phyloP scores from a whole-genome alignment of 768 basidiomycete species.

The Phylloporus arenicola region DNA sequence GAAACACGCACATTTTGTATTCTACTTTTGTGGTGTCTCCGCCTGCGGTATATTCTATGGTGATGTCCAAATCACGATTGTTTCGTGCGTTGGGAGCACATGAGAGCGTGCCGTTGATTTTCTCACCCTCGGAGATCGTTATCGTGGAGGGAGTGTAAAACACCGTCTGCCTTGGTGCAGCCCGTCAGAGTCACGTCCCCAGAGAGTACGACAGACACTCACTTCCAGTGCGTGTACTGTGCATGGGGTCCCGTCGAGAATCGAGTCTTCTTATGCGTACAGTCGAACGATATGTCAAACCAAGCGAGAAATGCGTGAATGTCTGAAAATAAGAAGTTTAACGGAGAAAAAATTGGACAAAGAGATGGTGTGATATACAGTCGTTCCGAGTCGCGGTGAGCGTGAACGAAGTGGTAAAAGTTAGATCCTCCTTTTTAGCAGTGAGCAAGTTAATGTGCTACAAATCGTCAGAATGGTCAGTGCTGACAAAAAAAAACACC shows the following conservation, averaged over 20 bases:
- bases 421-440: slow-evolving; percentile 91
- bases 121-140: slow-evolving; percentile 64
- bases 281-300: slow-evolving; percentile 96
- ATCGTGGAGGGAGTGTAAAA: slow-evolving; percentile 89
- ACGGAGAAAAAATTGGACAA: neutral
- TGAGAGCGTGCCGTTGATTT: slow-evolving; percentile 62
- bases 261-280: slow-evolving; percentile 90
- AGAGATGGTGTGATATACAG: slow-evolving; percentile 49
- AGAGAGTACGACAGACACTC: slow-evolving; percentile 25
- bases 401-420: slow-evolving; percentile 76
- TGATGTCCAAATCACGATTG: slow-evolving; percentile 92
- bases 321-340: slow-evolving; percentile 44
- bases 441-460: slow-evolving; percentile 88
- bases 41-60: slow-evolving; percentile 58
- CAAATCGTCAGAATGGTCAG: slow-evolving; percentile 2
- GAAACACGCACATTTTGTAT: slow-evolving; percentile 81
- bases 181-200: neutral
- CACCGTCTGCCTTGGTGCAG: slow-evolving; percentile 73
- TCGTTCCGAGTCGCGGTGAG: slow-evolving; percentile 84
- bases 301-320: slow-evolving; percentile 97
- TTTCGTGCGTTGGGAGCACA: slow-evolving; percentile 91
- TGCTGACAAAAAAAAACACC: slow-evolving; percentile 6
- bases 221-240: slow-evolving; percentile 97
- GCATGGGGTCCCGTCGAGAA: slow-evolving; percentile 99
- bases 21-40: slow-evolving; percentile 38